A percentile compares a stretch with the other conserved stretches of the same genome.
Conservation (phyloP, 169 alveolate genomes). For the Plasmodium berghei region DNA sequence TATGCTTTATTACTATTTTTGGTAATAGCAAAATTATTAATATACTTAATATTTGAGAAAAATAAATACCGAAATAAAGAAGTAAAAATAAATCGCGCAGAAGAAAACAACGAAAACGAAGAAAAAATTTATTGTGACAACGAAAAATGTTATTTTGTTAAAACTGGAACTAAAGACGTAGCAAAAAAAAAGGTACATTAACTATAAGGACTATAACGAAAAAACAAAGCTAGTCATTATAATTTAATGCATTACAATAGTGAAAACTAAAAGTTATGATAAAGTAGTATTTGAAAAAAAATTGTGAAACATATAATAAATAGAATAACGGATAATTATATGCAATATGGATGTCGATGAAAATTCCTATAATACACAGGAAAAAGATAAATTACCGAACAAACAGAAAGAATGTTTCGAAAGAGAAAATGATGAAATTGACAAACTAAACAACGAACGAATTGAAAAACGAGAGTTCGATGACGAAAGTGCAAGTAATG, state of each 20-base stretch:
- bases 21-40: constrained; percentile 31
- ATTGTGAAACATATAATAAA: neutral
- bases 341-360: neutral
- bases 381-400: neutral
- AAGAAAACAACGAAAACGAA: constrained; percentile 3
- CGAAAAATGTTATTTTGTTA: constrained; percentile 33
- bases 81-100: neutral
- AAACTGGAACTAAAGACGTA: constrained; percentile 3
- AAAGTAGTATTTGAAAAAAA: neutral
- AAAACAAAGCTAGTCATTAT: neutral
- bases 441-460: neutral
- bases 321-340: neutral
- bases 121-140: constrained; percentile 15
- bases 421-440: neutral
- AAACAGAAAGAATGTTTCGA: neutral
- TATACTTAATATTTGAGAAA: constrained; percentile 21
- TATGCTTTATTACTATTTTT: constrained; percentile 28
- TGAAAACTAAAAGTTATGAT: too few relatives aligned
- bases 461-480: constrained; percentile 5
- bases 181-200: neutral
- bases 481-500: neutral
- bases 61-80: constrained; percentile 25
- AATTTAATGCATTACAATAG: too few relatives aligned
- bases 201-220: constrained; percentile 3
- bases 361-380: neutral